Evolutionary conservation across 2,329 filamentous ascomycete species (phyloP), one percentile per base, ranked within the genome.

Genomic region (Cladobotryum mycophilum): DNA sequence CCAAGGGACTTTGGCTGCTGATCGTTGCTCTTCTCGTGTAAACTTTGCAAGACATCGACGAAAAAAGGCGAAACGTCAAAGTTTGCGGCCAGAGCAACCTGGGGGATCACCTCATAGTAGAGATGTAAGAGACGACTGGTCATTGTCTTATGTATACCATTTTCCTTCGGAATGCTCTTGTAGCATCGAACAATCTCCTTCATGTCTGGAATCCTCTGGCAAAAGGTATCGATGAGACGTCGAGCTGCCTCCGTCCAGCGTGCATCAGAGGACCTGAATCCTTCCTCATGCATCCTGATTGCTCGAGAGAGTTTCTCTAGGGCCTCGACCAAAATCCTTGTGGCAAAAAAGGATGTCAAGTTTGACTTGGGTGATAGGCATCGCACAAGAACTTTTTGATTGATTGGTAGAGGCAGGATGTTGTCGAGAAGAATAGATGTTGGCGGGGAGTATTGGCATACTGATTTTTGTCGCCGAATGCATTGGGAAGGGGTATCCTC

Each of bases 1-100:
- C 81, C 74, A 43, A 91, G 71, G 1, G 76, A 75, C 45, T 74
- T 68, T 45, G 76, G 70, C 48, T 74, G 68, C 3, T 70, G 67
- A 43, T 80, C 74, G 40, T 77, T 73, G 3, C 73, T 67, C 14
- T 76, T 71, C 13, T 76, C 67, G 41, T 86, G 80, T 9, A 89
- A 67, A 33, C 76, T 76, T 50, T 79, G 75, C 42, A 97, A 71
- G 1, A 84, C 79, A 52, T 82, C 80, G 7, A 85, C 82, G 14
- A 99, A 76, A 17, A 86, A 78, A 1, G 86, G 73, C 0, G 92
- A 93, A 4, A 95, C 85, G 62, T 97, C 93, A 61, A 96, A 93
- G 57, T 87, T 93, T 58, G 90, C 86, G 56, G 86, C 84, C 13
- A 95, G 75, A 1, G 90, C 89, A 20, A 88, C 74, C 53, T 88